Evolutionary conservation across 1,284 basidiomycete species (phyloP), one percentile per base, ranked within the genome.

Genomic region (Rhodotorula sp.): DNA sequence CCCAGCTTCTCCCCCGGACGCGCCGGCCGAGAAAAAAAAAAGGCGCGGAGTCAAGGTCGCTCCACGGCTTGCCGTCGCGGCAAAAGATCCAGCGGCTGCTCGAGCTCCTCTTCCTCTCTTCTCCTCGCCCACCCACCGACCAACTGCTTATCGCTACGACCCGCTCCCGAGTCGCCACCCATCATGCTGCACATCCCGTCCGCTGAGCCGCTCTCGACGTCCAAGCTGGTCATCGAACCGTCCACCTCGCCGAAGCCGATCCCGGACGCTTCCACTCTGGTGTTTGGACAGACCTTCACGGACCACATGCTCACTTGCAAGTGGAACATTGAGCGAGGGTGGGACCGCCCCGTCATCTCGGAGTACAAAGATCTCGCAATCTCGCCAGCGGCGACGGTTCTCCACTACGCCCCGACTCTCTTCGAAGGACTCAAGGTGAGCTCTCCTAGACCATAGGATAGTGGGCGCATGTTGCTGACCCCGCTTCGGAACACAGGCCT

Each of bases 281-380:
- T 83, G 29, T 87, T 86, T 71, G 86, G 86, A 14, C 81, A 83
- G 68, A 85, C 83, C 34, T 87, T 87, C 75, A 93, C 93, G 46
- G 93, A 97, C 82, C 95, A 97, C 82, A 97, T 97, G 94, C 84
- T 97, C 61, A 87, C 86, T 56, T 87, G 96, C 73, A 88, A 89
- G 20, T 97, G 94, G 94, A 85, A 86, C 68, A 83, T 84, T 29
- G 79, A 83, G 15, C 83, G 83, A 26, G 94, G 94, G 23, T 97
- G 95, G 94, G 90, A 87, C 34, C 82, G 86, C 4, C 95, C 94
- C 18, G 84, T 87, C 77, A 97, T 97, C 78, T 85, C 87, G 78
- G 92, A 93, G 64, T 97, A 93, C 80, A 88, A 87, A 2, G 87
- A 91, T 20, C 83, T 98, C 39, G 80, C 83, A 39, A 84, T 98